phyloP scores from a whole-genome alignment of 1,139 yeast species.

The Trichomonascaceae sp. region DNA sequence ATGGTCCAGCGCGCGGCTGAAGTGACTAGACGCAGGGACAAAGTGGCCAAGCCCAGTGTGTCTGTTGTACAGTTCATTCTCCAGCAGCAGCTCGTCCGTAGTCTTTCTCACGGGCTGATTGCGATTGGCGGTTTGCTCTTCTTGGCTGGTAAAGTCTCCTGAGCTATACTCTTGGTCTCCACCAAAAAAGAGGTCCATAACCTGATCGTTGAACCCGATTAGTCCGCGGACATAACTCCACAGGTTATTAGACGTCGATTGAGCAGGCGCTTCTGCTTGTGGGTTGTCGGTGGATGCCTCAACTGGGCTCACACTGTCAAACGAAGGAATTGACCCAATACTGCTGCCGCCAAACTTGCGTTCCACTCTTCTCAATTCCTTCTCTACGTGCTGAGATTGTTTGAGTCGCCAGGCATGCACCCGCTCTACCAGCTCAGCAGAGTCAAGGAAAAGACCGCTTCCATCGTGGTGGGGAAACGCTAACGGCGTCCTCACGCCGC shows the following conservation, averaged over 20 bases:
- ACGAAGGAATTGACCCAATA: not conserved
- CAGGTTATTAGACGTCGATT: conserved; percentile 8
- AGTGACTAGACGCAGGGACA: conserved; percentile 8
- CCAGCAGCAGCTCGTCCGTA: too few species aligned
- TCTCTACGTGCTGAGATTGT: conserved; percentile 23
- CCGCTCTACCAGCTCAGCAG: conserved; percentile 21
- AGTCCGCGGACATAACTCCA: conserved; percentile 14
- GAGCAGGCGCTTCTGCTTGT: conserved; percentile 1
- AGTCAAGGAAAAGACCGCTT: conserved; percentile 22
- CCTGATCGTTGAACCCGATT: conserved; percentile 21
- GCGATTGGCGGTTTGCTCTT: not conserved
- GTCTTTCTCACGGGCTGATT: too few species aligned
- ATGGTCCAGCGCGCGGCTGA: conserved; percentile 11
- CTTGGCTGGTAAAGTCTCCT: conserved; percentile 3
- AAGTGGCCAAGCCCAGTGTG: not conserved
- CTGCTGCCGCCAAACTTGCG: conserved; percentile 7
- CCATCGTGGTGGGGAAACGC: conserved; percentile 27
- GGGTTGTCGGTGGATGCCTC: conserved; percentile 2
- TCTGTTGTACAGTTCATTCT: not conserved
- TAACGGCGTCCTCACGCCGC: conserved; percentile 16
- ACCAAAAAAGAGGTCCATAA: conserved; percentile 21
- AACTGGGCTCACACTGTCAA: not conserved
- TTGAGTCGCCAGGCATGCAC: conserved; percentile 29
- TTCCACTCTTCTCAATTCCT: conserved; percentile 21
- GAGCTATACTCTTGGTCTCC: conserved; percentile 12